These are phyloP conservation scores for Termitomyces sp. DNA, from an alignment of 768 basidiomycete species.

Conservation along the genomic window DNA sequence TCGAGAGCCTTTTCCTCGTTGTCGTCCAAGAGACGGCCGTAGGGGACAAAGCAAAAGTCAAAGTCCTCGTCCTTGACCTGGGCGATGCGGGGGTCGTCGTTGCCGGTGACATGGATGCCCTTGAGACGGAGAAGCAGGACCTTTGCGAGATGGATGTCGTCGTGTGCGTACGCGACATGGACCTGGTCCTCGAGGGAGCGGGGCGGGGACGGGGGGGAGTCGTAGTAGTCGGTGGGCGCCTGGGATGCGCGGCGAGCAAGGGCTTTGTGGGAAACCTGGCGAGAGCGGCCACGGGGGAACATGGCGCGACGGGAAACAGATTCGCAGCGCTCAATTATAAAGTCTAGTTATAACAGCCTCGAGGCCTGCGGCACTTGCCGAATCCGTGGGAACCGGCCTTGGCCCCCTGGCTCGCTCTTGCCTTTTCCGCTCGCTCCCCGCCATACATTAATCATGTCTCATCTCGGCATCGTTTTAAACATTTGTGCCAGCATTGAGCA, in stretches of 20 bases:
- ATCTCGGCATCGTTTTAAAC: not conserved
- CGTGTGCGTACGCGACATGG: slow-evolving; percentile 60
- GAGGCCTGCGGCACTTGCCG: slow-evolving; percentile 8
- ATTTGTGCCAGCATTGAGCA: not conserved
- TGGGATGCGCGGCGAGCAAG: slow-evolving; percentile 37
- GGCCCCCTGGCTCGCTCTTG: not conserved
- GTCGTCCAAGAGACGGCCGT: slow-evolving; percentile 36
- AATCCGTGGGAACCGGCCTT: not conserved
- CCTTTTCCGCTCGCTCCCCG: not conserved
- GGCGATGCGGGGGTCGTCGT: slow-evolving; percentile 59
- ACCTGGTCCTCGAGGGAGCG: slow-evolving; percentile 58
- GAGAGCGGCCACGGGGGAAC: slow-evolving; percentile 20
- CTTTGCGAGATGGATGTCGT: slow-evolving; percentile 63
- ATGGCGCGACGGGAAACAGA: slow-evolving; percentile 7
- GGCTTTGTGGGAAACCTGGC: slow-evolving; percentile 33
- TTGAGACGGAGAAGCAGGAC: slow-evolving; percentile 56
- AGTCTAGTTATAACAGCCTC: slow-evolving; percentile 10
- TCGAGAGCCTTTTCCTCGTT: slow-evolving; percentile 30
- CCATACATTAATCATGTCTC: not conserved
- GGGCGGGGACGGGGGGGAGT: slow-evolving; percentile 36
- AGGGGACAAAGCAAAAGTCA: slow-evolving; percentile 40
- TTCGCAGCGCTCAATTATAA: slow-evolving; percentile 9
- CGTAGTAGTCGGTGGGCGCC: slow-evolving; percentile 34
- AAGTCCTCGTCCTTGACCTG: slow-evolving; percentile 50
- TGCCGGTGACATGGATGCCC: slow-evolving; percentile 53